Base-by-base conservation (phyloP, 805 yeast species). In the Metschnikowia kofuensis region DNA sequence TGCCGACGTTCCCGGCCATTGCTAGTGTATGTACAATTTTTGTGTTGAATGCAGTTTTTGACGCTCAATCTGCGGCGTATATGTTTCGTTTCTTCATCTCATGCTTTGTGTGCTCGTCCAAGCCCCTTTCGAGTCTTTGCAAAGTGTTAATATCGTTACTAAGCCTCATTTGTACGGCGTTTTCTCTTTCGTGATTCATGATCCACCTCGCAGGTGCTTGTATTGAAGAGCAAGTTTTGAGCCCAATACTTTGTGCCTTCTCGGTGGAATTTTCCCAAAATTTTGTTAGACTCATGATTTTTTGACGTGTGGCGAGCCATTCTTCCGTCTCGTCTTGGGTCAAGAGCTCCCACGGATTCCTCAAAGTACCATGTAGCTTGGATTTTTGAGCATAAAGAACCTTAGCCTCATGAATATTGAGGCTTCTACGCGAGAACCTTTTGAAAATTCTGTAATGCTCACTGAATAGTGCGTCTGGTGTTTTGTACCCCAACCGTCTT, bases 401-500 rank as follows among this genome's bases (percentile, higher is more conserved):
- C 8, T 37, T 43, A 6, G 54, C 58, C 47, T 57, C 60, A 13
- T 51, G 28, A 7, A 43, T 47, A 14, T 39, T 51, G 16, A 57
- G 45, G 13, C 31, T 38, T 7, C 44, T 14, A 12, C 38, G 27
- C 2, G 58, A 38, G 1, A 57, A 32, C 11, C 60, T 39, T 40
- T 57, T 57, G 38, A 53, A 26, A 14, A 57, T 55, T 15, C 51
- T 40, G 44, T 57, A 57, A 38, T 48, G 44, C 27, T 57, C 60
- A 21, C 50, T 26, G 27, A 53, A 29, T 7, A 37, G 29, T 5
- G 31, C 47, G 9, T 13, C 35, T 2, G 52, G 55, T 2, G 51
- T 29, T 6, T 47, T 40, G 44, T 40, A 44, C 0, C 58, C 48
- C 12, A 9, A 26, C 3, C 21, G 11, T 29, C 16, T 27, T 2